These are phyloP conservation scores for Casuarina cunninghamiana DNA, from an alignment of 306 rosid genomes.

Conservation along the genomic window DNA sequence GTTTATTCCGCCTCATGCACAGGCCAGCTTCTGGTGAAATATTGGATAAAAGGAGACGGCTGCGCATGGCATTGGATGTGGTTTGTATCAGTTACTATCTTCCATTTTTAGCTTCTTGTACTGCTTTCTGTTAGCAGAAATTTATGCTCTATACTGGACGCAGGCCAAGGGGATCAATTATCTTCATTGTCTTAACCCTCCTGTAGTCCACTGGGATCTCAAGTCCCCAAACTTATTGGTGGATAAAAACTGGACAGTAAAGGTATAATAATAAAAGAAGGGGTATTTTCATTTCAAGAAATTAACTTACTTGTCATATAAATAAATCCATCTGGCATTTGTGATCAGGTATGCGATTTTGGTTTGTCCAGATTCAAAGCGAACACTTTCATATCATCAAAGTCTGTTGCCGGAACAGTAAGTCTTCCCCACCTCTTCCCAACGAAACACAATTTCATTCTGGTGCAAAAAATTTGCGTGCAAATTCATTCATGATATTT, in stretches of 20 bases:
- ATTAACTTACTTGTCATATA: not conserved
- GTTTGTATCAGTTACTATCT: constrained; percentile 40
- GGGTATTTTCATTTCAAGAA: constrained; percentile 13
- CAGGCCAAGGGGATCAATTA: constrained; percentile 99
- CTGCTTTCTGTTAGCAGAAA: constrained; percentile 2
- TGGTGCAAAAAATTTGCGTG: not conserved
- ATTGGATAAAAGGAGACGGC: constrained; percentile 73
- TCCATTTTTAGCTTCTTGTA: constrained; percentile 9
- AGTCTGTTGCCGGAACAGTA: constrained; percentile 98
- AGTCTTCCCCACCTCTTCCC: constrained; percentile 29
- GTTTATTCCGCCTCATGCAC: constrained; percentile 84
- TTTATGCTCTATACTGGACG: constrained; percentile 19
- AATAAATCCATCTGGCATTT: constrained; percentile 25
- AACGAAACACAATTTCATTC: not conserved
- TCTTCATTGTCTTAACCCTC: constrained; percentile 90
- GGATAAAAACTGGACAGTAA: constrained; percentile 93
- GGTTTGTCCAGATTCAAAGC: constrained; percentile 97
- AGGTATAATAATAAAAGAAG: constrained; percentile 47
- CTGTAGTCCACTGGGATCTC: constrained; percentile 96
- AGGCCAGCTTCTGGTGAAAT: constrained; percentile 85
- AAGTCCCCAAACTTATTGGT: constrained; percentile 95
- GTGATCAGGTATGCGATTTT: constrained; percentile 80
- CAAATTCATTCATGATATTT: not conserved
- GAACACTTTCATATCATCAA: constrained; percentile 86
- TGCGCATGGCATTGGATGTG: constrained; percentile 95